Conservation (phyloP, 768 basidiomycete genomes). For the Boletellus sp. region DNA sequence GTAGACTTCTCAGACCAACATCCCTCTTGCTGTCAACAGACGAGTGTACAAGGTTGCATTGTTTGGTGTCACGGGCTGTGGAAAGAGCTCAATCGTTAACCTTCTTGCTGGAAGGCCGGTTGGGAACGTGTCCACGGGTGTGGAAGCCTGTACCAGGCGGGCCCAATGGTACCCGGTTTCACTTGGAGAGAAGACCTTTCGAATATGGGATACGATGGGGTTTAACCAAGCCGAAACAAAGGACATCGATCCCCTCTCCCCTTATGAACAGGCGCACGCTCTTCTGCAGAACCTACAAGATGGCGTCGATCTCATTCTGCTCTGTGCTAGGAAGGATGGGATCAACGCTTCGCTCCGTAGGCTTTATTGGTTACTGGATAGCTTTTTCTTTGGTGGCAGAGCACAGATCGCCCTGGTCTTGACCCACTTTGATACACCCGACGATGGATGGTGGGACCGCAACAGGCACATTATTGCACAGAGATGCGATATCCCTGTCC, state of each 20-base stretch:
- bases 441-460: constrained; percentile 37
- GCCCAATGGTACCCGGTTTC: constrained; percentile 21
- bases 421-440: constrained; percentile 35
- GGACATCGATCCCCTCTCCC: constrained; percentile 14
- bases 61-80: constrained; percentile 29
- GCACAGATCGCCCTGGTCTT: constrained; percentile 38
- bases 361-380: constrained; percentile 37
- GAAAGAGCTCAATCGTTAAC: constrained; percentile 31
- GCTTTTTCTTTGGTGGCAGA: constrained; percentile 35
- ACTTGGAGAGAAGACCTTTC: constrained; percentile 20
- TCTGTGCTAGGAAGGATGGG: constrained; percentile 37
- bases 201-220: constrained; percentile 34
- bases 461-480: constrained; percentile 26
- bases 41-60: constrained; percentile 23
- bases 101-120: constrained; percentile 23
- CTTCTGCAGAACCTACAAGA: constrained; percentile 32
- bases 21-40: constrained; percentile 4
- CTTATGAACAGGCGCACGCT: constrained; percentile 29
- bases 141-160: constrained; percentile 33
- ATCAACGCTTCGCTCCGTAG: constrained; percentile 33
- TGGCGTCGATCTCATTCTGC: constrained; percentile 40
- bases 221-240: constrained; percentile 25
- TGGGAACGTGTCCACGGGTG: constrained; percentile 30
- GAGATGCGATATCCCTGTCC: constrained; percentile 9
- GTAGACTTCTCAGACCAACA: background rate